phyloP scores from a whole-genome alignment of 805 yeast species.

The Yarrowia divulgata region DNA sequence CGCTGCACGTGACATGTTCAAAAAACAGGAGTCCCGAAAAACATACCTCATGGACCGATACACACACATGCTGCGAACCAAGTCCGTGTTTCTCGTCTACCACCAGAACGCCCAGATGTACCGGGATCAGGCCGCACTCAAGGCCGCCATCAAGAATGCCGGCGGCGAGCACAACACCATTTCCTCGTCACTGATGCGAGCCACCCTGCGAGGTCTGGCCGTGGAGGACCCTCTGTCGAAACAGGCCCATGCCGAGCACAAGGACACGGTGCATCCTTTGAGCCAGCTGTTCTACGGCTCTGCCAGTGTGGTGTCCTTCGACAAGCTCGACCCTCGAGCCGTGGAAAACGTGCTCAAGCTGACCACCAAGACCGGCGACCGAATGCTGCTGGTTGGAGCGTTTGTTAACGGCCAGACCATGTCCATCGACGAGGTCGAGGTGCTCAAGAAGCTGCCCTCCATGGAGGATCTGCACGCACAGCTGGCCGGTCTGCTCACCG shows the following conservation, averaged over 20 bases:
- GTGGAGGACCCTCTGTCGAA: constrained; percentile 76
- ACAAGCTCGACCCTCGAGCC: constrained; percentile 70
- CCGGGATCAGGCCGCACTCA: constrained; percentile 67
- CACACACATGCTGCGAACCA: constrained; percentile 68
- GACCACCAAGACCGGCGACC: constrained; percentile 70
- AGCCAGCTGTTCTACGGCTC: constrained; percentile 80
- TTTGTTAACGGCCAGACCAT: constrained; percentile 68
- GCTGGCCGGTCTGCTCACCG: constrained; percentile 81
- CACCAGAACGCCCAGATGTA: constrained; percentile 86
- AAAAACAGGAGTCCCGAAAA: constrained; percentile 76
- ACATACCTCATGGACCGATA: constrained; percentile 85
- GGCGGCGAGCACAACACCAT: constrained; percentile 76
- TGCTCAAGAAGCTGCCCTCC: constrained; percentile 77
- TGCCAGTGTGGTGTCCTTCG: constrained; percentile 76
- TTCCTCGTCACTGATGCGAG: constrained; percentile 73
- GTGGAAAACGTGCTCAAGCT: constrained; percentile 69
- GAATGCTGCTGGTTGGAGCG: constrained; percentile 84
- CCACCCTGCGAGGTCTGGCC: constrained; percentile 73
- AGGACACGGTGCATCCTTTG: constrained; percentile 66
- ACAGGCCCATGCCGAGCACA: constrained; percentile 55
- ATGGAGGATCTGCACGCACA: constrained; percentile 77
- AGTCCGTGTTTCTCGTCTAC: constrained; percentile 74
- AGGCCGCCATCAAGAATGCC: constrained; percentile 65
- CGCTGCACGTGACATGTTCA: constrained; percentile 57
- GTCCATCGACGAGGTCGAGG: constrained; percentile 60